Conservation (phyloP, 495 filamentous ascomycete species). For the Aspergillus campestris region DNA sequence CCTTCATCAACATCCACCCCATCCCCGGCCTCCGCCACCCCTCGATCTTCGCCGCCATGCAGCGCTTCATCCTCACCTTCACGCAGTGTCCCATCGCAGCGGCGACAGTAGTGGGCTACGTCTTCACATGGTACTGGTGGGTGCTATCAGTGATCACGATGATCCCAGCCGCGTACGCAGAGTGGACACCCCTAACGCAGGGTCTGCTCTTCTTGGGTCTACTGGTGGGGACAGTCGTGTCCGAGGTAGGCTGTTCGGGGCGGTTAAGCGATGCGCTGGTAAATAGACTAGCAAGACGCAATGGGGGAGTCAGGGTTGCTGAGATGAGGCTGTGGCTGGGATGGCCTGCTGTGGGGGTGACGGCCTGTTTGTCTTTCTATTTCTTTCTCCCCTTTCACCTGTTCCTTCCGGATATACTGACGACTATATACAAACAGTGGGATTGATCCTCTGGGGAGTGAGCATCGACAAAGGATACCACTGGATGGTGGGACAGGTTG, state of each 20-base stretch:
- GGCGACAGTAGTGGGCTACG: conserved; percentile 42
- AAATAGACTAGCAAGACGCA: conserved; percentile 35
- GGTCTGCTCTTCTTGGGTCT: conserved; percentile 51
- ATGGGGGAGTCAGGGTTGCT: conserved; percentile 36
- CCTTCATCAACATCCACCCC: conserved; percentile 41
- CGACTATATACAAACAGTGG: conserved; percentile 13
- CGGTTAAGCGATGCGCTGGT: conserved; percentile 45
- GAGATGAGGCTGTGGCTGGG: conserved; percentile 55
- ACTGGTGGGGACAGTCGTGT: conserved; percentile 46
- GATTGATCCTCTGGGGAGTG: conserved; percentile 47
- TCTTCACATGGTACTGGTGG: conserved; percentile 59
- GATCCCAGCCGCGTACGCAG: conserved; percentile 48
- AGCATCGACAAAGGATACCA: conserved; percentile 48
- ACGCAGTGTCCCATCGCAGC: conserved; percentile 34
- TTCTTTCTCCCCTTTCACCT: background rate
- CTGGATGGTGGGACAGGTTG: conserved; percentile 54
- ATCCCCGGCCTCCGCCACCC: conserved; percentile 49
- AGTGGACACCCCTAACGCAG: conserved; percentile 45
- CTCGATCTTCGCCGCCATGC: conserved; percentile 40
- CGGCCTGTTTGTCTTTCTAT: conserved; percentile 26
- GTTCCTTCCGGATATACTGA: background rate
- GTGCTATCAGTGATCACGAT: conserved; percentile 52
- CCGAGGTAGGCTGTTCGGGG: conserved; percentile 48
- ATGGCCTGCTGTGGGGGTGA: conserved; percentile 47
- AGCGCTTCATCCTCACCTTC: conserved; percentile 42